Percentiles rank a stretch among this genome's conserved stretches.
These are phyloP conservation scores for Naganishia randhawae DNA, from an alignment of 768 basidiomycete species.

Conservation along the genomic window DNA sequence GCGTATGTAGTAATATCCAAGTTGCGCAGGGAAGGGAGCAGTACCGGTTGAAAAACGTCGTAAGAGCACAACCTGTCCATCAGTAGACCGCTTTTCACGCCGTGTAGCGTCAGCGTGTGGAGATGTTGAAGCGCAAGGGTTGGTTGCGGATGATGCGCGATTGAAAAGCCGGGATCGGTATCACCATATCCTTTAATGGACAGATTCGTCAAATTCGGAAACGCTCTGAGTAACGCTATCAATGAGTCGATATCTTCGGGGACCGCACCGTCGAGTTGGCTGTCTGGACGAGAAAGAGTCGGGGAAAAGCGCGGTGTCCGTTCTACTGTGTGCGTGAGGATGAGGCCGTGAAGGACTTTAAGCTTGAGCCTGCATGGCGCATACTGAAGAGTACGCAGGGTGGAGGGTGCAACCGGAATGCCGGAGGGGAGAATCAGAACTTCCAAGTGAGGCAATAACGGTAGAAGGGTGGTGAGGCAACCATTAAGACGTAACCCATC, in stretches of 20 bases:
- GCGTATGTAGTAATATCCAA: conserved; percentile 38
- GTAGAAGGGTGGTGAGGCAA: conserved; percentile 37
- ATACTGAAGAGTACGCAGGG: conserved; percentile 5
- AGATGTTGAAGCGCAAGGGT: conserved; percentile 7
- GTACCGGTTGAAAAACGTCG: conserved; percentile 26
- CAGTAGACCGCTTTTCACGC: conserved; percentile 20
- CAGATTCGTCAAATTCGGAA: conserved; percentile 14
- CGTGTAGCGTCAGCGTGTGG: conserved; percentile 6
- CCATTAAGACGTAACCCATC: conserved; percentile 18
- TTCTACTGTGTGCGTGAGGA: conserved; percentile 20
- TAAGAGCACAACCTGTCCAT: conserved; percentile 26
- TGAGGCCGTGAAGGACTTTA: conserved; percentile 8
- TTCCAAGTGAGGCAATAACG: conserved; percentile 41
- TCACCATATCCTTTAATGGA: conserved; percentile 14
- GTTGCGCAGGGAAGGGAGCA: conserved; percentile 35
- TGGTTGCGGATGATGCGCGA: background rate
- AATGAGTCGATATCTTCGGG: conserved; percentile 2
- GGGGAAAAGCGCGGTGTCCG: background rate
- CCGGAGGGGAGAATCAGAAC: conserved; percentile 42
- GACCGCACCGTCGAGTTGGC: background rate
- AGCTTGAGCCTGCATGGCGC: conserved; percentile 10
- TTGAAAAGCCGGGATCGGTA: background rate
- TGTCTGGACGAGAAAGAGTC: conserved; percentile 4
- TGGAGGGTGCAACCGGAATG: conserved; percentile 13
- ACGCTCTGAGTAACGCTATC: conserved; percentile 1